Evolutionary conservation across 2,329 filamentous ascomycete species (phyloP).

Genomic region (Aspergillus vadensis): DNA sequence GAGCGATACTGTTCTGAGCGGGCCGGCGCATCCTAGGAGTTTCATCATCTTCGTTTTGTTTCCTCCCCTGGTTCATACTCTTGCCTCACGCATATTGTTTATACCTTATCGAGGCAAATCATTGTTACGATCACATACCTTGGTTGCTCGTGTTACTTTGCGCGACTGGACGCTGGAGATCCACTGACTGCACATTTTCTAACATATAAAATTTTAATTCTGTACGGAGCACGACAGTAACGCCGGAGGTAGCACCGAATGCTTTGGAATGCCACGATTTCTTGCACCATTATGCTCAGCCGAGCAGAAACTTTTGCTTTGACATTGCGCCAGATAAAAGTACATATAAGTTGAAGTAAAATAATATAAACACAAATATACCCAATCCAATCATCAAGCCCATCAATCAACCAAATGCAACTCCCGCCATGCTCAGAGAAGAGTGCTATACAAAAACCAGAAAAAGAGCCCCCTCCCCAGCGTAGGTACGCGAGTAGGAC

Average conservation of each 20-base stretch:
- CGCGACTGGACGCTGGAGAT: not conserved
- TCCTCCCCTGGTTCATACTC: not conserved
- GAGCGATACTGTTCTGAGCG: slow-evolving; percentile 16
- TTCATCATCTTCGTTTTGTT: slow-evolving; percentile 18
- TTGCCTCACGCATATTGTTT: not conserved
- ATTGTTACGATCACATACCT: slow-evolving; percentile 18
- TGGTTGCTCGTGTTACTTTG: not conserved
- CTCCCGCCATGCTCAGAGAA: slow-evolving; percentile 36
- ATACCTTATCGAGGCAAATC: slow-evolving; percentile 8
- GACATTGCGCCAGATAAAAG: not conserved
- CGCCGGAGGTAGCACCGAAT: not conserved
- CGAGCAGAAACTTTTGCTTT: not conserved
- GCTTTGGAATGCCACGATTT: not conserved
- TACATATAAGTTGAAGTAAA: not conserved
- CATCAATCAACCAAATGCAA: slow-evolving; percentile 19
- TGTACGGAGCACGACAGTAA: not conserved
- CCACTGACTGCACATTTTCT: not conserved
- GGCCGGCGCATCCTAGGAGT: slow-evolving; percentile 32
- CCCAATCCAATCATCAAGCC: slow-evolving; percentile 6
- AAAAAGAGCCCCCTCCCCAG: not conserved
- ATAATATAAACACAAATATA: slow-evolving; percentile 7
- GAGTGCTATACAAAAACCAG: slow-evolving; percentile 34
- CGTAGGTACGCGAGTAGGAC: slow-evolving; percentile 18
- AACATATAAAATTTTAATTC: not conserved
- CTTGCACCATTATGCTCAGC: not conserved